A percentile compares a stretch with the other conserved stretches of the same genome.
Conservation (phyloP, 202 grass and related monocot genomes). For the Sporobolus alterniflorus region DNA sequence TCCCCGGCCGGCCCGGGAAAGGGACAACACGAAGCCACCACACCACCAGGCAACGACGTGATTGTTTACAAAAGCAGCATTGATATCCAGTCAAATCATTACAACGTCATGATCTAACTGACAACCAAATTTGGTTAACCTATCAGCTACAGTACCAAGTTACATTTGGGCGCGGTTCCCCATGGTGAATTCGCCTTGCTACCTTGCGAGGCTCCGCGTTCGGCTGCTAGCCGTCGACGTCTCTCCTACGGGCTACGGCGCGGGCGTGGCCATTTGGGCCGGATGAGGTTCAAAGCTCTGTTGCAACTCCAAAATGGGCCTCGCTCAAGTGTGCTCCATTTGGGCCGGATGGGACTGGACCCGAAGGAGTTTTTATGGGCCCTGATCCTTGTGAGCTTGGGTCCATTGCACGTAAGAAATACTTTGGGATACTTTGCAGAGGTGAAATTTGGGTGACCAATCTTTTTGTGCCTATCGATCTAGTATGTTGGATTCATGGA, state of each 20-base stretch:
- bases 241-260: not conserved
- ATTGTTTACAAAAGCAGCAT: too few relatives aligned
- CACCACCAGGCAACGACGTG: too few relatives aligned
- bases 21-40: too few relatives aligned
- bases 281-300: not conserved
- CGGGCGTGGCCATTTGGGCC: not conserved
- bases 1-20: too few relatives aligned
- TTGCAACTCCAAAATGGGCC: too few relatives aligned
- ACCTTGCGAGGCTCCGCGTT: not conserved
- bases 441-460: conserved; percentile 42
- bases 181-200: conserved; percentile 12
- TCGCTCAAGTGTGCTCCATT: not conserved
- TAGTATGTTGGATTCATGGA: not conserved
- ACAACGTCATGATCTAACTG: too few relatives aligned
- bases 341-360: not conserved
- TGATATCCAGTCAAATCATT: too few relatives aligned
- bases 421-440: conserved; percentile 39
- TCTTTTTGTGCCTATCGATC: not conserved
- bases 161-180: too few relatives aligned
- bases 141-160: too few relatives aligned
- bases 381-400: not conserved
- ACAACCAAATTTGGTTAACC: too few relatives aligned
- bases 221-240: not conserved
- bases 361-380: not conserved
- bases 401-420: not conserved